Conservation (phyloP, 208 protist species). For the Leishmania martiniquensis region DNA sequence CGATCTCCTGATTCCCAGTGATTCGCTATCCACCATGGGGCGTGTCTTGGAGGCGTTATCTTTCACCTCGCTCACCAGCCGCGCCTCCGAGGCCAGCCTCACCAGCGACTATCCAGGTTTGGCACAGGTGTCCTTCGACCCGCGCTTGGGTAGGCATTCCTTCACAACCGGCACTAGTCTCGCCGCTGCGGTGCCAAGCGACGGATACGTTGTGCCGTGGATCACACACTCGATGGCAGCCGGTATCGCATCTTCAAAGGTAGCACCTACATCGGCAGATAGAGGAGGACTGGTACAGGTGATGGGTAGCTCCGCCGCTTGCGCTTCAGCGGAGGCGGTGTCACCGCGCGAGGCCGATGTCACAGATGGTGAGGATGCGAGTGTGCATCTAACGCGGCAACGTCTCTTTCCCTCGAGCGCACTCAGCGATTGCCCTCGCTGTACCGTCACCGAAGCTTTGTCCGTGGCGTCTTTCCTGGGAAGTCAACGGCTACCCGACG, state of each 20-base stretch:
- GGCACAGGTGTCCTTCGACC: neutral
- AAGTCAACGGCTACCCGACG: slow-evolving; percentile 21
- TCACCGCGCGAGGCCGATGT: neutral
- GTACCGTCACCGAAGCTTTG: neutral
- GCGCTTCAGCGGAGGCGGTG: neutral
- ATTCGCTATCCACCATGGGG: slow-evolving; percentile 12
- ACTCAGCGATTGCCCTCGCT: neutral
- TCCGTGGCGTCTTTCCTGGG: slow-evolving; percentile 20
- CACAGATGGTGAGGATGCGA: neutral
- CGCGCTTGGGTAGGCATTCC: neutral
- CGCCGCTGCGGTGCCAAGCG: neutral
- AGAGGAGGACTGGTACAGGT: neutral
- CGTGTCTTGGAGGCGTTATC: slow-evolving; percentile 27
- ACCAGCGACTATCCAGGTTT: neutral
- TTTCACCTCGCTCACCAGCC: slow-evolving; percentile 24
- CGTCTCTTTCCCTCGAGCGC: slow-evolving; percentile 20
- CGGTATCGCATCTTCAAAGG: neutral
- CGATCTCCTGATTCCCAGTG: neutral
- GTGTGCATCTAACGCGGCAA: slow-evolving; percentile 17
- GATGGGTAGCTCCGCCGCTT: neutral
- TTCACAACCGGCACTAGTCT: neutral
- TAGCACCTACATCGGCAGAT: neutral
- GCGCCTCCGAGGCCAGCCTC: neutral
- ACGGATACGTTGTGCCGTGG: slow-evolving; percentile 30
- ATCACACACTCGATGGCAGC: slow-evolving; percentile 1